Base-by-base conservation (phyloP, 768 basidiomycete species). In the Cyclocybe aegerita region DNA sequence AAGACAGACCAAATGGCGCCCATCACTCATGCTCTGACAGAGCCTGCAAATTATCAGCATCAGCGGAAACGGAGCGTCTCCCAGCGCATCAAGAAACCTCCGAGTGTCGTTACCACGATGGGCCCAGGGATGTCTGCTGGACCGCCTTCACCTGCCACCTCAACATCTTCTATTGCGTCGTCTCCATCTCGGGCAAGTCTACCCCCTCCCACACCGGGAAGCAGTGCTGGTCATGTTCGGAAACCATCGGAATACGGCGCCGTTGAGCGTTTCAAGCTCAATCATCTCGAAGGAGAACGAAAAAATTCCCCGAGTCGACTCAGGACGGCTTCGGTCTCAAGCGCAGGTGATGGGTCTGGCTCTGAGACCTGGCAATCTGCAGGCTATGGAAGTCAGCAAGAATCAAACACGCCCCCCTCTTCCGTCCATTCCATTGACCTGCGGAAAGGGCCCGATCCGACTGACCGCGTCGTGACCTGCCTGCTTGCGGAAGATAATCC, bases 401-500 rank as follows among this genome's bases (percentile, higher is more conserved):
- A 77, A 47, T 66, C 79, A 36, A 78, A 75, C 53, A 90, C 90
- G 3, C 88, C 91, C 23, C 84, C 88, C 8, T 91, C 90, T 29
- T 92, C 90, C 10, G 85, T 92, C n/a, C 83, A 85, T 57, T 91
- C 91, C 0, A 86, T 89, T 56, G 90, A 93, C 60, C 65, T 91
- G 65, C 80, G 81, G 65, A 83, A 83, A 68, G 85, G 80, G 1
- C 85, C 85, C 4, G 90, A 92, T 64, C 84, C 81, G n/a, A 79
- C 68, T 50, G 93, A 95, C 64, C 83, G 92, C 36, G 86, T 88
- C n/a, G 86, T 98, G 47, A 97, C 94, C 36, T 94, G 93, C 62
- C 68, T 99, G 23, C 78, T 99, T 33, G 97, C 96, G 1, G 97
- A 98, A 67, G 94, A 98, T 60, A 98, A 99, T 62, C 97, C 97